phyloP scores from a whole-genome alignment of 768 basidiomycete species.

The Tricholomella constricta region DNA sequence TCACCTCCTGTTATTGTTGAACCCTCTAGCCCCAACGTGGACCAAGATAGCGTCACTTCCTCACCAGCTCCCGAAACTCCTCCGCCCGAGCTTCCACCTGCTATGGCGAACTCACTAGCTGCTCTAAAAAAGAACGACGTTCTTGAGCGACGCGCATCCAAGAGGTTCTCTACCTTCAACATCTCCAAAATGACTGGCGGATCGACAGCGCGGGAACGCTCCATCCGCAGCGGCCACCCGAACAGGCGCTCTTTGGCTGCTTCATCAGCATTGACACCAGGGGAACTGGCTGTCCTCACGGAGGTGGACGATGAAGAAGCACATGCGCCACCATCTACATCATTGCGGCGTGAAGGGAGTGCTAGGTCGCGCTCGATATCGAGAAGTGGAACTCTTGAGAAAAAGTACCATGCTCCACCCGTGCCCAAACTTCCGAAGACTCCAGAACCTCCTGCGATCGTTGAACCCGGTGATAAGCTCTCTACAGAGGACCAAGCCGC shows the following conservation, averaged over 20 bases:
- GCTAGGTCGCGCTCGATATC: slow-evolving; percentile 31
- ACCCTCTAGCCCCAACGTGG: slow-evolving; percentile 45
- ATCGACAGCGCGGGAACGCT: slow-evolving; percentile 47
- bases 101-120: slow-evolving; percentile 79
- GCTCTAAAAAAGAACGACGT: slow-evolving; percentile 86
- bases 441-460: slow-evolving; percentile 35
- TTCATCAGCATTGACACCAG: slow-evolving; percentile 61
- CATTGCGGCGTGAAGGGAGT: slow-evolving; percentile 28
- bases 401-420: slow-evolving; percentile 35
- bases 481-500: slow-evolving; percentile 2
- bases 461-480: slow-evolving; percentile 8
- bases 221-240: slow-evolving; percentile 44
- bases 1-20: slow-evolving; percentile 52
- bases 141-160: slow-evolving; percentile 89
- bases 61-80: slow-evolving; percentile 42
- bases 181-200: slow-evolving; percentile 89
- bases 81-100: slow-evolving; percentile 49
- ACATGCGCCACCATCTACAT: slow-evolving; percentile 17
- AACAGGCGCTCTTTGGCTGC: slow-evolving; percentile 73
- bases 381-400: slow-evolving; percentile 41
- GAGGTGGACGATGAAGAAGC: slow-evolving; percentile 70
- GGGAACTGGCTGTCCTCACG: slow-evolving; percentile 72
- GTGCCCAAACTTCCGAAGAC: slow-evolving; percentile 51
- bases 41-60: slow-evolving; percentile 30
- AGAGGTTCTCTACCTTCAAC: slow-evolving; percentile 94